A percentile compares a stretch with the other conserved stretches of the same genome.
These are phyloP conservation scores for Maudiozyma humilis DNA, from an alignment of 1,139 yeast genomes.

Conservation along the genomic window DNA sequence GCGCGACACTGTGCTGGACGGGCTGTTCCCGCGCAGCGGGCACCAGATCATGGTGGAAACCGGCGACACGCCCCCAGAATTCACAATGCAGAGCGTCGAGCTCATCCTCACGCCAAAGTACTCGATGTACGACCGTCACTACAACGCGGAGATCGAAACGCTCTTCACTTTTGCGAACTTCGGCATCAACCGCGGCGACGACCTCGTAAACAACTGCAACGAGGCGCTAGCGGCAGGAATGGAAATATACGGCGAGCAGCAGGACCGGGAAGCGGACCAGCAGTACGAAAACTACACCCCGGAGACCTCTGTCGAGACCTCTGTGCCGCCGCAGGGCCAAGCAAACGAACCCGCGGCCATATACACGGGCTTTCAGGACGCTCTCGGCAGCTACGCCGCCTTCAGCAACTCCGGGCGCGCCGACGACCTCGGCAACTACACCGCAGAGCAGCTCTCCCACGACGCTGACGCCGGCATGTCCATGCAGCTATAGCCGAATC, in stretches of 20 bases:
- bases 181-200: slow-evolving; percentile 35
- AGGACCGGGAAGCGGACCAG: slow-evolving; percentile 9
- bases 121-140: slow-evolving; percentile 32
- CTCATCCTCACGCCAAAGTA: slow-evolving; percentile 31
- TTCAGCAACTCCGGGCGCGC: slow-evolving; percentile 18
- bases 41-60: too few species aligned
- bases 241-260: slow-evolving; percentile 19
- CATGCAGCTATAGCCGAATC: slow-evolving; percentile 13
- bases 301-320: slow-evolving; percentile 9
- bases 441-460: slow-evolving; percentile 7
- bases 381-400: slow-evolving; percentile 9
- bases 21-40: slow-evolving; percentile 19
- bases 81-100: slow-evolving; percentile 26
- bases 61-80: not conserved
- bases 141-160: slow-evolving; percentile 30
- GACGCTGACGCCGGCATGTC: slow-evolving; percentile 26
- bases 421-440: slow-evolving; percentile 21
- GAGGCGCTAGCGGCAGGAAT: slow-evolving; percentile 27
- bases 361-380: slow-evolving; percentile 15
- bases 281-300: slow-evolving; percentile 2
- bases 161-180: slow-evolving; percentile 34
- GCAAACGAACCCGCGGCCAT: slow-evolving; percentile 7
- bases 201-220: slow-evolving; percentile 30
- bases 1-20: slow-evolving; percentile 22
- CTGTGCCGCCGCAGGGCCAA: slow-evolving; percentile 5